These are phyloP conservation scores for Metschnikowia shivogae DNA, from an alignment of 805 yeast genomes.

Conservation along the genomic window DNA sequence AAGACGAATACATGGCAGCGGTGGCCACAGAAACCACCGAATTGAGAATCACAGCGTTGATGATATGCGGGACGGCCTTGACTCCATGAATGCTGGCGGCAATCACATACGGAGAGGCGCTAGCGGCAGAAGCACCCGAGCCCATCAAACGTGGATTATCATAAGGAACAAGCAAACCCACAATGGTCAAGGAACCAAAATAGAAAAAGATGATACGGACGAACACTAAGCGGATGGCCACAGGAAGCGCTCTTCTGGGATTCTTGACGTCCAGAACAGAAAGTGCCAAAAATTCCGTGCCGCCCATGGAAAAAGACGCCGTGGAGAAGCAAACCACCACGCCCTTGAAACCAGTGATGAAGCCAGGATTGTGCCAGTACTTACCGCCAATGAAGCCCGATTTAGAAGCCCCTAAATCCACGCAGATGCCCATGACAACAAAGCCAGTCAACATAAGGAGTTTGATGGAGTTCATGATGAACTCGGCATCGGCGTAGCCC, in stretches of 20 bases:
- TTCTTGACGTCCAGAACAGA: conserved; percentile 37
- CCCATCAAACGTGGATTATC: conserved; percentile 33
- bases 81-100: conserved; percentile 29
- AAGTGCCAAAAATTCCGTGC: conserved; percentile 37
- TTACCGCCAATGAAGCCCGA: conserved; percentile 37
- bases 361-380: conserved; percentile 40
- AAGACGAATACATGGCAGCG: conserved; percentile 28
- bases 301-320: conserved; percentile 39
- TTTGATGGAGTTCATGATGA: conserved; percentile 34
- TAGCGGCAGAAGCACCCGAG: conserved; percentile 27
- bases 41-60: conserved; percentile 30
- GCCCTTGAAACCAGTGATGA: conserved; percentile 36
- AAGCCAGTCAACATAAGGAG: conserved; percentile 39
- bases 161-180: conserved; percentile 38
- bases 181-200: conserved; percentile 37
- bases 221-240: conserved; percentile 39
- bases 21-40: conserved; percentile 31
- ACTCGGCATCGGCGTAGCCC: conserved; percentile 46
- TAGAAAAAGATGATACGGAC: conserved; percentile 36
- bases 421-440: conserved; percentile 37
- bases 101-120: conserved; percentile 27
- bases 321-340: conserved; percentile 38
- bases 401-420: conserved; percentile 32
- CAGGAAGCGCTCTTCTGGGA: conserved; percentile 39
- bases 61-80: conserved; percentile 27